Conservation (phyloP, 2,329 filamentous ascomycete species). For the Sclerotinia subarctica region DNA sequence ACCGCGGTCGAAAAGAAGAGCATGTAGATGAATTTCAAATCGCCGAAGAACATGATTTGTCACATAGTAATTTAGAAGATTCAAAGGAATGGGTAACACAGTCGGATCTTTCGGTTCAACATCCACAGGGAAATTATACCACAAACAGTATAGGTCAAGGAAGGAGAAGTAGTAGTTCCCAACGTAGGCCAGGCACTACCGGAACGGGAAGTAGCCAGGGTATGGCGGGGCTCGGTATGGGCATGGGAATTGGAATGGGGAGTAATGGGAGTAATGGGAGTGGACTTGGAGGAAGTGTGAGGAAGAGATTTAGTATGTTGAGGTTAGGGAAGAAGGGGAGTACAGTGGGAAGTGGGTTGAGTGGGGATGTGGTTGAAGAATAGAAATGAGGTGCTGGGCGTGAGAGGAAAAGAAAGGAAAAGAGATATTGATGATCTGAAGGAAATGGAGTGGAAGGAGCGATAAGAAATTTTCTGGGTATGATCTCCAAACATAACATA, state of each 20-base stretch:
- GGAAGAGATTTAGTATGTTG: constrained; percentile 37
- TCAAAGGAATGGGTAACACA: constrained; percentile 37
- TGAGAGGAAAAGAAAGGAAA: no score
- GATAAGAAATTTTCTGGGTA: constrained; percentile 12
- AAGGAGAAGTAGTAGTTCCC: constrained; percentile 27
- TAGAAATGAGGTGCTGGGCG: neutral
- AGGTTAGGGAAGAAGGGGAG: constrained; percentile 40
- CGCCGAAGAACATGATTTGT: constrained; percentile 14
- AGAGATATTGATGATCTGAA: neutral
- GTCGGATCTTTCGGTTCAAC: constrained; percentile 37
- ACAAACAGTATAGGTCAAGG: constrained; percentile 17
- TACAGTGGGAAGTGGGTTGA: constrained; percentile 35
- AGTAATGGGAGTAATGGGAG: constrained; percentile 34
- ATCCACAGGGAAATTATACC: neutral
- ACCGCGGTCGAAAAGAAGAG: constrained; percentile 18
- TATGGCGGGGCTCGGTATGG: constrained; percentile 4
- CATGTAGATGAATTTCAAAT: neutral
- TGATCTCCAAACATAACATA: neutral
- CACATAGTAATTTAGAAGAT: neutral
- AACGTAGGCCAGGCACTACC: constrained; percentile 22
- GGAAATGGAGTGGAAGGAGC: neutral
- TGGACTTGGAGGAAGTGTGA: constrained; percentile 32
- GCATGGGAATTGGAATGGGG: constrained; percentile 24
- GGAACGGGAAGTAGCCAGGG: constrained; percentile 15
- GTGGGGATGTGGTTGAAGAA: constrained; percentile 30